Base-by-base conservation (phyloP, 495 filamentous ascomycete species). In the Xylaria sp. region DNA sequence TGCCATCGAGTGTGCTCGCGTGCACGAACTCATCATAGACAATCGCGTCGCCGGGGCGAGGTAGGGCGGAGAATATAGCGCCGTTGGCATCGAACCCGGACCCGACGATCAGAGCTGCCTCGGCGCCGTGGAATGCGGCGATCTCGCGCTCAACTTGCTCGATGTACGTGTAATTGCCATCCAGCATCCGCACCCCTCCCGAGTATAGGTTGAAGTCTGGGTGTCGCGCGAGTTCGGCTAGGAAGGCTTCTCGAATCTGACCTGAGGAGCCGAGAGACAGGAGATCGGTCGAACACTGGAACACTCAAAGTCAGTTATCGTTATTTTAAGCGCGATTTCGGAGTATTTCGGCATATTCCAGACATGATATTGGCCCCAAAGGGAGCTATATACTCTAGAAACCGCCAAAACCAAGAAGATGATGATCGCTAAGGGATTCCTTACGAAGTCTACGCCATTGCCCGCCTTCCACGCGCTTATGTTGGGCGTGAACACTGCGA, bases 1-100 rank as follows among this genome's bases (percentile, higher is more conserved):
- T 91, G 0, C 90, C 90, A 41, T 91, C 90, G 67, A 88, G 88
- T 0, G 84, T 82, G 75, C 89, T 91, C 0, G 90, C 90, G 69
- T 92, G 90, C 11, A 92, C 85, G n/a, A 88, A 79, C 74, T 88
- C 88, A 75, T 92, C 90, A 70, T 89, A 87, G 17, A 92, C 65
- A 48, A 92, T 85, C 6, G 86, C 76, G 78, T 92, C 90, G 0
- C 88, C 89, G 0, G 85, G 84, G 50, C 87, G 87, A 0, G 89
- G 89, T n/a, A 92, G 76, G 35, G 81, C 83, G 0, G 84, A 78
- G 12, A 86, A 84, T 11, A 90, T 81, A 5, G 85, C 88, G 0
- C 85, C 82, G 74, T 91, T 91, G 15, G 88, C 90, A 70, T 90
- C 87, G 72, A 82, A 92, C 7, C 89, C 90, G 0, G 89, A 90